Evolutionary conservation across 768 basidiomycete genomes (phyloP), one percentile per base, ranked within the genome.

Genomic region (Pleurotus sapidus): DNA sequence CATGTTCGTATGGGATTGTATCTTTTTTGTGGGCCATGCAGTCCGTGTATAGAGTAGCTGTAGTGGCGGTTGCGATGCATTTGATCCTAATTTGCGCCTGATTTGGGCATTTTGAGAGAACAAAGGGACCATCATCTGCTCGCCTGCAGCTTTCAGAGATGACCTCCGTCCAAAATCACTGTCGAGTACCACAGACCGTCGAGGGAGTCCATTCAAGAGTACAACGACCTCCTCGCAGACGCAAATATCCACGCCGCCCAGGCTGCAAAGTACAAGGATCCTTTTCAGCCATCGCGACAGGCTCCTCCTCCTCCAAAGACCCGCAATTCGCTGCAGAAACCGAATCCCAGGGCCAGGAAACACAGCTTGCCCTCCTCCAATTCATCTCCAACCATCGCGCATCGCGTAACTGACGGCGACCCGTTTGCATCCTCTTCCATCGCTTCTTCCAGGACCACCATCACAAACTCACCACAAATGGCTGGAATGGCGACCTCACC

Each of bases 131-230:
- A 50, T 24, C 49, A 50, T 20, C 49, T 49, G 14, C 27, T 50
- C 25, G 49, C 20, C 14, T 43, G 18, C 38, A 37, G 61, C 54
- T 73, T 71, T 56, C 73, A 74, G 66, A 50, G n/a, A 54, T 54
- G 51, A 54, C 34, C 15, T 45, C 42, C 37, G n/a, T 86, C 85
- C 24, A 87, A 82, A 76, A 84, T 82, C 56, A 86, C 88, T 14
- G 77, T 93, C 69, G 88, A 92, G 66, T 87, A 89, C 69, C 84
- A 89, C 73, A 77, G 86, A 15, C 89, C 89, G 2, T 87, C 86
- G 9, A 75, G 88, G 45, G 83, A 88, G 69, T 88, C 86, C 61
- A 86, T 91, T 59, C 87, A 88, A 61, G 88, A 91, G 62, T 90
- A 90, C 70, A 80, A 85, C 68, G 83, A 86, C 57, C 84, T 91